Conservation (phyloP, 2,329 filamentous ascomycete species). For the Hypoxylon sp. region DNA sequence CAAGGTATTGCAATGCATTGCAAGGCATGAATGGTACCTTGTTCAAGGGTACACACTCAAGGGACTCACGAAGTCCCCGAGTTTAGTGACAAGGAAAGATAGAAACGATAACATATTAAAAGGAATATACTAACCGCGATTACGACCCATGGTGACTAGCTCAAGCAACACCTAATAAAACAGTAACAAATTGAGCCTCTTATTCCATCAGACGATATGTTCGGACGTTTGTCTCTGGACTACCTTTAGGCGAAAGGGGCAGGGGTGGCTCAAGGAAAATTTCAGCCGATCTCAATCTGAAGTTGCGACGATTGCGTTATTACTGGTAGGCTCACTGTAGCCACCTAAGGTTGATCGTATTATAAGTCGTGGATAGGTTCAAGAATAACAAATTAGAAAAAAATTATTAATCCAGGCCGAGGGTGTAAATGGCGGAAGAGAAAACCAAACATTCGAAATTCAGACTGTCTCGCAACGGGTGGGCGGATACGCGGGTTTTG, state of each 20-base stretch:
- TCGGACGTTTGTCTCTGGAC: slow-evolving; percentile 22
- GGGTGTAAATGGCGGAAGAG: slow-evolving; percentile 24
- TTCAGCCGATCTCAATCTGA: slow-evolving; percentile 27
- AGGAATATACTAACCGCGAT: slow-evolving; percentile 62
- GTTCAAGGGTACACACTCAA: slow-evolving; percentile 21
- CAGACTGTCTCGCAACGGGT: slow-evolving; percentile 37
- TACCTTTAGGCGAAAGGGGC: slow-evolving; percentile 18
- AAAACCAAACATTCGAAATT: slow-evolving; percentile 33
- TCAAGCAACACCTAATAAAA: slow-evolving; percentile 30
- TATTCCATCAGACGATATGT: slow-evolving; percentile 38
- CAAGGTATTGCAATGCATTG: slow-evolving; percentile 38
- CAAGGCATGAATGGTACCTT: slow-evolving; percentile 30
- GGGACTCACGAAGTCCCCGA: slow-evolving; percentile 9
- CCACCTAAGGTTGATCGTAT: slow-evolving; percentile 14
- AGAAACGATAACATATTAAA: slow-evolving; percentile 32
- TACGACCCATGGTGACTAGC: slow-evolving; percentile 61
- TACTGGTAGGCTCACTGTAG: slow-evolving; percentile 20
- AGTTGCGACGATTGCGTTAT: slow-evolving; percentile 23
- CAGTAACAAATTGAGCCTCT: slow-evolving; percentile 13
- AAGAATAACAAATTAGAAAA: slow-evolving; percentile 23
- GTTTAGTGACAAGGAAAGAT: slow-evolving; percentile 24
- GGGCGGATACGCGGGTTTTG: slow-evolving; percentile 48
- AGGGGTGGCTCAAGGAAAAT: slow-evolving; percentile 36
- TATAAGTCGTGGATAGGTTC: slow-evolving; percentile 14
- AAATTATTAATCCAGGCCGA: slow-evolving; percentile 30